These are phyloP conservation scores for Neocallimastix lanati DNA, from an alignment of 192 early-diverging fungal genomes.

Conservation along the genomic window DNA sequence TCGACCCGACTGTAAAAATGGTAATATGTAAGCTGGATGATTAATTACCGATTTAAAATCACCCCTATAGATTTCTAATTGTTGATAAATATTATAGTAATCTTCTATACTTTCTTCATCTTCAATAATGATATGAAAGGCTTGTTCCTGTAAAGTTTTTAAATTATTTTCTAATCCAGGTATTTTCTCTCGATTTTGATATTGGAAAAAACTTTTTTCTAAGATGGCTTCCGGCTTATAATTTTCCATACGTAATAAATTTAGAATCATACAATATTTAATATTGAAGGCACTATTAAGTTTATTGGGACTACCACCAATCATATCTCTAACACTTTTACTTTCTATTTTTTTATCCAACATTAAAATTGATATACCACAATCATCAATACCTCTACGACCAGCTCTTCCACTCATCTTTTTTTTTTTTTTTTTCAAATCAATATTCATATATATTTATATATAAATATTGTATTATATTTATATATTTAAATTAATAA, in stretches of 20 bases:
- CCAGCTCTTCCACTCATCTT: slow-evolving; percentile 92
- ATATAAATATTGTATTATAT: no score
- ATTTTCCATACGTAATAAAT: slow-evolving; percentile 85
- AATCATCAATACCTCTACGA: slow-evolving; percentile 87
- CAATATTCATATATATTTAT: no score
- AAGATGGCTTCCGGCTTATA: slow-evolving; percentile 83
- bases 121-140: slow-evolving; percentile 31
- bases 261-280: slow-evolving; percentile 92
- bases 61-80: slow-evolving; percentile 36
- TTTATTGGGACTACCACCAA: slow-evolving; percentile 50
- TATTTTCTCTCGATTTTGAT: slow-evolving; percentile 66
- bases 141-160: slow-evolving; percentile 24
- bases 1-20: slow-evolving; percentile 73
- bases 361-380: slow-evolving; percentile 92
- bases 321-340: slow-evolving; percentile 72
- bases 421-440: not conserved
- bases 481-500: no score
- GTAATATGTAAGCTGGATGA: slow-evolving; percentile 58
- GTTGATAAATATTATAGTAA: slow-evolving; percentile 58
- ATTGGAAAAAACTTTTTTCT: slow-evolving; percentile 76
- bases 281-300: slow-evolving; percentile 89
- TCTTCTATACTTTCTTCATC: slow-evolving; percentile 48
- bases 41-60: slow-evolving; percentile 61
- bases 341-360: slow-evolving; percentile 90
- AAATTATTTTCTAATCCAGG: slow-evolving; percentile 51